Conservation (phyloP, 2,329 filamentous ascomycete species). For the Fusarium virguliforme region DNA sequence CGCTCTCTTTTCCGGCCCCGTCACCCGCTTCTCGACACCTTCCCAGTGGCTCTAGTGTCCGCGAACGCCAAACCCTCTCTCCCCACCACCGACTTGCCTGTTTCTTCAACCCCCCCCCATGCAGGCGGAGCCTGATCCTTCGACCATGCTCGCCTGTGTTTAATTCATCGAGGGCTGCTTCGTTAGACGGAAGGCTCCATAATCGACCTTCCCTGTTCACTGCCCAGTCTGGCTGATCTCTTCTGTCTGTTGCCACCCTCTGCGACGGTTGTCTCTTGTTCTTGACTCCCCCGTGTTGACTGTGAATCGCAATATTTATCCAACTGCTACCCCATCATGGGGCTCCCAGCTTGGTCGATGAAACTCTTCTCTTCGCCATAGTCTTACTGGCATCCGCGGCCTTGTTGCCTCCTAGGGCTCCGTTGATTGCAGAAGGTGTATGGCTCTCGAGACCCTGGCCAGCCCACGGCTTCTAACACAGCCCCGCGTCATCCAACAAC, state of each 20-base stretch:
- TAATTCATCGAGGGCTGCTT: constrained; percentile 50
- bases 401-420: constrained; percentile 24
- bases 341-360: constrained; percentile 43
- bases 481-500: constrained; percentile 48
- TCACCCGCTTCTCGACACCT: constrained; percentile 52
- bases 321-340: constrained; percentile 42
- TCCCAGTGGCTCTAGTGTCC: constrained; percentile 45
- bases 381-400: constrained; percentile 34
- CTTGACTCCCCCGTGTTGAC: constrained; percentile 37
- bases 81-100: constrained; percentile 46
- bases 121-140: constrained; percentile 52
- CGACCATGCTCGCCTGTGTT: constrained; percentile 48
- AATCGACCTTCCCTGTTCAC: constrained; percentile 44
- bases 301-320: constrained; percentile 44
- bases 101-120: constrained; percentile 42
- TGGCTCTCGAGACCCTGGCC: constrained; percentile 49
- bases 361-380: constrained; percentile 44
- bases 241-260: constrained; percentile 45
- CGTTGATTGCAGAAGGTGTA: constrained; percentile 39
- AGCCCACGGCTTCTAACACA: constrained; percentile 48
- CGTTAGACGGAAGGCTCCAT: constrained; percentile 48
- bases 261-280: constrained; percentile 31
- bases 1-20: constrained; percentile 51
- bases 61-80: constrained; percentile 48
- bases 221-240: constrained; percentile 34